A percentile compares a stretch with the other conserved stretches of the same genome.
Conservation (phyloP, 371 early-diverging fungal genomes). For the Amoeboaphelidium occidentale region DNA sequence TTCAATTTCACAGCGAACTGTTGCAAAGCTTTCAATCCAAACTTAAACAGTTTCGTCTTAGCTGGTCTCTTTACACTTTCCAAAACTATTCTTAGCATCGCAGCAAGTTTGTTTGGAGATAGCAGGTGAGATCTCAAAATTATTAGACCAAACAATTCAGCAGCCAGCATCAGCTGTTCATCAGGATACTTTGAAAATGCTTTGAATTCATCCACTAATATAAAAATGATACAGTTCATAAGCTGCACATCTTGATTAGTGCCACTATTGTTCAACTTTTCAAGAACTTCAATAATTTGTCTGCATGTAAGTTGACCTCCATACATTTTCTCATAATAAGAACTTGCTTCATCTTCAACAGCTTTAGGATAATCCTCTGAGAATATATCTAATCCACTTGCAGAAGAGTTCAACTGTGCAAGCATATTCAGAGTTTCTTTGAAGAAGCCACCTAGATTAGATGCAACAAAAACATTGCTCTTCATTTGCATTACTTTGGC, state of each 20-base stretch:
- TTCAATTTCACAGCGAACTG: conserved; percentile 55
- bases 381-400: no score
- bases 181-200: conserved; percentile 84
- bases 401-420: no score
- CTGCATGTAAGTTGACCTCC: conserved; percentile 40
- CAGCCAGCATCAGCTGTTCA: conserved; percentile 63
- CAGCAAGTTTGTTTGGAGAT: conserved; percentile 36
- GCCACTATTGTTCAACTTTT: conserved; percentile 36
- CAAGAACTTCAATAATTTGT: conserved; percentile 42
- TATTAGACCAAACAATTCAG: conserved; percentile 59
- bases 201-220: conserved; percentile 74
- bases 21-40: conserved; percentile 60
- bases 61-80: conserved; percentile 55
- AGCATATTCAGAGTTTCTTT: no score
- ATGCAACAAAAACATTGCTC: no score
- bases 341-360: conserved; percentile 49
- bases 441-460: no score
- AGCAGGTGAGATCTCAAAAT: conserved; percentile 65
- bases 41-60: conserved; percentile 57
- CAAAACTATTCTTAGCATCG: conserved; percentile 55
- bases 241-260: conserved; percentile 41
- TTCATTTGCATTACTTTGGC: no score
- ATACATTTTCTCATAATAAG: conserved; percentile 48
- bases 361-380: no score
- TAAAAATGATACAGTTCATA: conserved; percentile 56